phyloP scores from a whole-genome alignment of 2,329 filamentous ascomycete genomes.

The Aspergillus sp. region DNA sequence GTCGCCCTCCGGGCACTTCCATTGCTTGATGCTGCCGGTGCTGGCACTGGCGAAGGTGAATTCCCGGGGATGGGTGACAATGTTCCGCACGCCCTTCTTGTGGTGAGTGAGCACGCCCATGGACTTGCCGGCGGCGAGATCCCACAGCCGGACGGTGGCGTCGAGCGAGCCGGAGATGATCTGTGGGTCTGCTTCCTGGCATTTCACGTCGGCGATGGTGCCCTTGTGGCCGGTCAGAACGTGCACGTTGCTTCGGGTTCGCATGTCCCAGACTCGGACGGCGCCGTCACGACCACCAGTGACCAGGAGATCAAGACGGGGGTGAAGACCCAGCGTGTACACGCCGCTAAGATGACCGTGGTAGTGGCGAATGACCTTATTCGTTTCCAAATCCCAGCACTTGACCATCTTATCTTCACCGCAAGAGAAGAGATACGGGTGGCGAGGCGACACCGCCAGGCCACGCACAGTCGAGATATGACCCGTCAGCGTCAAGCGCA shows the following conservation, averaged over 20 bases:
- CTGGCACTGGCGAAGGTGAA: slow-evolving; percentile 95
- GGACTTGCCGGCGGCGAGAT: slow-evolving; percentile 91
- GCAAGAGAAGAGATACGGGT: slow-evolving; percentile 96
- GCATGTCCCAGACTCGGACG: slow-evolving; percentile 97
- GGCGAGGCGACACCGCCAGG: slow-evolving; percentile 84
- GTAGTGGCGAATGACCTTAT: slow-evolving; percentile 97
- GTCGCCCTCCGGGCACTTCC: slow-evolving; percentile 95
- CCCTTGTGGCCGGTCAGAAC: slow-evolving; percentile 87
- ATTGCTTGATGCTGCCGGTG: slow-evolving; percentile 95
- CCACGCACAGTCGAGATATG: slow-evolving; percentile 93
- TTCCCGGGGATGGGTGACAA: slow-evolving; percentile 83
- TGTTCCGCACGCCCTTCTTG: slow-evolving; percentile 90
- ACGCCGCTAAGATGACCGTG: slow-evolving; percentile 96
- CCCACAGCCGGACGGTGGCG: slow-evolving; percentile 88
- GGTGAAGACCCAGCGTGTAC: slow-evolving; percentile 89
- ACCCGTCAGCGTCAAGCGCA: slow-evolving; percentile 83
- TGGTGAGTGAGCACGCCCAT: slow-evolving; percentile 97
- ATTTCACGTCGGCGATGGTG: slow-evolving; percentile 85
- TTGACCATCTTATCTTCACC: slow-evolving; percentile 99
- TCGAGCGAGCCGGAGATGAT: slow-evolving; percentile 93
- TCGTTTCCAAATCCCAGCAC: slow-evolving; percentile 99
- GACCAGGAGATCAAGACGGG: slow-evolving; percentile 89
- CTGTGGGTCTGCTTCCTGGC: slow-evolving; percentile 94
- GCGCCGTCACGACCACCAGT: slow-evolving; percentile 94
- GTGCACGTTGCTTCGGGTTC: slow-evolving; percentile 91